Evolutionary conservation across 2,329 filamentous ascomycete genomes (phyloP).

Genomic region (Beauveria sp.): DNA sequence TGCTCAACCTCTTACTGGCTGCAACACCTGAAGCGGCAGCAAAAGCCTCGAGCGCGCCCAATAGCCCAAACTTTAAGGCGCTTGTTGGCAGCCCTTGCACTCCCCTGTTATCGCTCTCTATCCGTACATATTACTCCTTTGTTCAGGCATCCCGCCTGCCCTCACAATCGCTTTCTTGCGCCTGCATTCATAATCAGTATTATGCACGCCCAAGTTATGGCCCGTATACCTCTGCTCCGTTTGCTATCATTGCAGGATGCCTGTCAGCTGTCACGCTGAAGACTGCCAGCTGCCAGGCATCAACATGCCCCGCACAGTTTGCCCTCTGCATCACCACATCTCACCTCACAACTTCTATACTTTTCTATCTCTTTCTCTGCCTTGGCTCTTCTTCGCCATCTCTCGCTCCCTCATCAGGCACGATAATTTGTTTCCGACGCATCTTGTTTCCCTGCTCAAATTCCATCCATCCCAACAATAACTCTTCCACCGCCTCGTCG

Average conservation of each 20-base stretch:
- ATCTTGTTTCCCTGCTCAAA: background rate
- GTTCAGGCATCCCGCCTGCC: background rate
- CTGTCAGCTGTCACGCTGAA: background rate
- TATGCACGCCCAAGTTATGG: too few relatives aligned
- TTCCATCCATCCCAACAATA: background rate
- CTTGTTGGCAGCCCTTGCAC: background rate
- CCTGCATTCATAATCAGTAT: background rate
- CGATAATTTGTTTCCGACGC: background rate
- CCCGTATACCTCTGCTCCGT: too few relatives aligned
- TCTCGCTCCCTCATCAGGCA: background rate
- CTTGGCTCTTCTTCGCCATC: background rate
- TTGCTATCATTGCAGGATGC: background rate
- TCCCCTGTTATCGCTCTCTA: background rate
- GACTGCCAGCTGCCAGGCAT: background rate
- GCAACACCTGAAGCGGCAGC: background rate
- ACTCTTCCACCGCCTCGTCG: background rate
- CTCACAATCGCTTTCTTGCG: background rate
- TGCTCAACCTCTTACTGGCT: too few relatives aligned
- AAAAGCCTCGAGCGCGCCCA: background rate
- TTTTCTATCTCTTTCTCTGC: background rate
- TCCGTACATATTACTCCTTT: background rate
- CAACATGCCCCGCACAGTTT: background rate
- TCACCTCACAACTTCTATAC: background rate
- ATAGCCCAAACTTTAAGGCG: background rate
- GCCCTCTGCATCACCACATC: background rate